Percentiles rank a stretch among this genome's conserved stretches.
Conservation (phyloP, 305 asterid genomes). For the Rubia occidens region DNA sequence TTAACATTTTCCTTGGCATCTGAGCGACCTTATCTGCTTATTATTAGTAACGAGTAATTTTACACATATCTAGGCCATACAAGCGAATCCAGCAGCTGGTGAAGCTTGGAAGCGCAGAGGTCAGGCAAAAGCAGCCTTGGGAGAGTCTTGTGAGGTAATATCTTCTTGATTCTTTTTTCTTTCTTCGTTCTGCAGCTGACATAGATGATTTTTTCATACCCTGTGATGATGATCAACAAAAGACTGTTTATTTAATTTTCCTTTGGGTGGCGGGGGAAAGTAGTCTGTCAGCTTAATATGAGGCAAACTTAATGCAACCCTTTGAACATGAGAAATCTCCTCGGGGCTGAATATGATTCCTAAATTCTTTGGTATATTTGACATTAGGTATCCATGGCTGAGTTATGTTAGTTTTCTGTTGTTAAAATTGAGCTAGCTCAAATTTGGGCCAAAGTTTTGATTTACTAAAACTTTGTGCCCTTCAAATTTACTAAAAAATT, state of each 20-base stretch:
- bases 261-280: neutral
- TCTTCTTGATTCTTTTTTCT: constrained; percentile 11
- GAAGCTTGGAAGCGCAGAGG: constrained; percentile 99
- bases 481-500: too few relatives aligned
- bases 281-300: neutral
- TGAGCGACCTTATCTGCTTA: neutral
- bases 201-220: neutral
- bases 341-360: neutral
- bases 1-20: neutral
- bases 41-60: neutral
- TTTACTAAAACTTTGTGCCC: neutral
- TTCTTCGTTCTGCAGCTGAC: constrained; percentile 8
- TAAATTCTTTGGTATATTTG: neutral
- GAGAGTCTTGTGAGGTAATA: constrained; percentile 84
- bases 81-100: constrained; percentile 85
- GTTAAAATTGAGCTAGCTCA: neutral
- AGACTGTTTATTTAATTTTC: neutral
- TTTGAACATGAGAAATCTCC: neutral
- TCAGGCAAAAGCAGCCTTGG: constrained; percentile 97
- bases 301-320: neutral
- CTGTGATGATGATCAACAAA: neutral
- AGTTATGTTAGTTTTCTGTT: neutral
- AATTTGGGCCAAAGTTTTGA: neutral
- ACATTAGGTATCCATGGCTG: too few relatives aligned
- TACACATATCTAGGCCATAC: constrained; percentile 58